phyloP scores from a whole-genome alignment of 2,329 filamentous ascomycete genomes.

The Mollisiaceae sp. region DNA sequence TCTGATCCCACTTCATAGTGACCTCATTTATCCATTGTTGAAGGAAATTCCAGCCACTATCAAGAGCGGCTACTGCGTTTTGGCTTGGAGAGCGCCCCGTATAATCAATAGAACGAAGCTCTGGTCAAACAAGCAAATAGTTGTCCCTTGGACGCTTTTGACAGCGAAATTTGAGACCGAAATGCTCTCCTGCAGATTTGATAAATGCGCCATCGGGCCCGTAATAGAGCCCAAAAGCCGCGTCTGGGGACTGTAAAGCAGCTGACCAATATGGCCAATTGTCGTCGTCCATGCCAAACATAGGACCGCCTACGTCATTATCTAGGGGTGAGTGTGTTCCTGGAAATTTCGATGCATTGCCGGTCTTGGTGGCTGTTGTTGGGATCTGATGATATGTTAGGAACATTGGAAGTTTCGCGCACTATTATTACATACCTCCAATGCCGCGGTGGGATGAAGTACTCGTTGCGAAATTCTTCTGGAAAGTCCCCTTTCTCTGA shows the following conservation, averaged over 20 bases:
- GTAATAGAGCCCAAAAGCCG: not conserved
- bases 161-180: too few species aligned
- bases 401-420: not conserved
- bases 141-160: too few species aligned
- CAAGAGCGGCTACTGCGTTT: not conserved
- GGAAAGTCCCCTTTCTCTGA: not conserved
- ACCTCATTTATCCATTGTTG: not conserved
- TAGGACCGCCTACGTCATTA: not conserved
- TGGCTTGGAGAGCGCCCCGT: not conserved
- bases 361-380: not conserved
- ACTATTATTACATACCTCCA: not conserved
- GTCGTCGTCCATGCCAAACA: not conserved
- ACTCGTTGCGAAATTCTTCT: not conserved
- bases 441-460: not conserved
- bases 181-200: too few species aligned
- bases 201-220: not conserved
- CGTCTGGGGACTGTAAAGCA: not conserved
- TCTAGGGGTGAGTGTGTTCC: not conserved
- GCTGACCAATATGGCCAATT: not conserved
- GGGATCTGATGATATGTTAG: too few species aligned
- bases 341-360: not conserved
- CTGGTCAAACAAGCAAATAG: too few species aligned
- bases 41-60: not conserved
- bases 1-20: not conserved
- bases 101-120: too few species aligned